phyloP scores from a whole-genome alignment of 345 rosid species.

The Eucalyptus decipiens region DNA sequence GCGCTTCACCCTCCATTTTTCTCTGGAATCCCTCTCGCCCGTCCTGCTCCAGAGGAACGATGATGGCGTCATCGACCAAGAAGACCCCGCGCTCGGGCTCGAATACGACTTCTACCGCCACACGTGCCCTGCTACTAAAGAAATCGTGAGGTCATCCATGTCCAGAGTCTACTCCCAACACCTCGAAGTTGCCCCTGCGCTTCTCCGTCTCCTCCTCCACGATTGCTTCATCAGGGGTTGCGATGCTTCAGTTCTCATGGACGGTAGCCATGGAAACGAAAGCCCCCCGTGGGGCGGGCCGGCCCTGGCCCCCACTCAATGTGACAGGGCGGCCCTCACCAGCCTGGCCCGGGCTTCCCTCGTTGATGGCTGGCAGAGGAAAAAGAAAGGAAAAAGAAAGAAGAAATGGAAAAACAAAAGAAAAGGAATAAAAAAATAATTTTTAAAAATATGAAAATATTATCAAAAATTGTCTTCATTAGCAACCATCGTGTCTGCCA shows the following conservation, averaged over 20 bases:
- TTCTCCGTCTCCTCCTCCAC: constrained; percentile 22
- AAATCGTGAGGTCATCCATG: constrained; percentile 9
- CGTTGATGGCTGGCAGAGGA: accelerated
- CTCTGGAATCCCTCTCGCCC: neutral
- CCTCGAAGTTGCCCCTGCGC: neutral
- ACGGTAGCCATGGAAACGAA: too few species aligned
- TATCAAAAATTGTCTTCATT: too few species aligned
- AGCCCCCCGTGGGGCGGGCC: accelerated
- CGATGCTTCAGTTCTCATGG: too few species aligned
- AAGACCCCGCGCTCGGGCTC: neutral
- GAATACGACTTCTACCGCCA: constrained; percentile 17
- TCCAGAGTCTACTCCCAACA: neutral
- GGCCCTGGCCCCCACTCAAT: too few species aligned
- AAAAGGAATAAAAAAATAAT: too few species aligned
- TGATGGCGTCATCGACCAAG: neutral
- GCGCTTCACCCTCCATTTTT: neutral
- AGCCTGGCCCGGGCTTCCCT: too few species aligned
- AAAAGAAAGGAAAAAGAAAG: too few species aligned
- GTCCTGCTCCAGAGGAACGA: neutral
- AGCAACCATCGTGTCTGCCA: too few species aligned
- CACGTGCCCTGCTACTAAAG: constrained; percentile 15
- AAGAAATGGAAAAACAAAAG: too few species aligned
- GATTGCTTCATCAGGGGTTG: constrained; percentile 24
- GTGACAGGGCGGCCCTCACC: too few species aligned
- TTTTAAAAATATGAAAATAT: too few species aligned